Base-by-base conservation (phyloP, 345 rosid genomes). In the Nephelium lappaceum region DNA sequence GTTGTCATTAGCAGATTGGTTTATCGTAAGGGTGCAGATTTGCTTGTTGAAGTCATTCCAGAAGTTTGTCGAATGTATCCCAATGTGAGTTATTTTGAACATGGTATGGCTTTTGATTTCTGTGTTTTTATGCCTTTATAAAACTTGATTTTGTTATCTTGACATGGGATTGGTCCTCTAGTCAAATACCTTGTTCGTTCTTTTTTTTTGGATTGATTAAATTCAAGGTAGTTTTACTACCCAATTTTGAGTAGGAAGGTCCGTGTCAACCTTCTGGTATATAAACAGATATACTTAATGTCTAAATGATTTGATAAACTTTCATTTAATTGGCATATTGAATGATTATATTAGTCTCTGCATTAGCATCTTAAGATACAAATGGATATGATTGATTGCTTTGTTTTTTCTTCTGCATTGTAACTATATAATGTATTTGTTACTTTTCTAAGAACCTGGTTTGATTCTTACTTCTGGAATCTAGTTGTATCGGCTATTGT, bases 11-110 rank as follows among this genome's bases (percentile, higher is more conserved):
- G 99, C 85, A 88, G 98, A 87, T 77, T 96, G 88, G 99, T 96
- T 80, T 96, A 94, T 84, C 89, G 98, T 49, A 94, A 94, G 80
- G 97, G 99, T 73, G 97, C 97, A 8, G 99, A 96, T 89, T 89
- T 96, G 79, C 97, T 96, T 11, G 95, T 96, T 75, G 97, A 94
- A 86, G 98, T 96, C 80, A 94, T 96, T 85, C 99, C 97, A 8
- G 89, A 93, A 86, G 93, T 96, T 14, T 94, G 97, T 81, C 89
- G 79, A 57, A 74, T 87, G 82, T 87, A 79, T 83, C 95, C 97
- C 41, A 84, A 91, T 84, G 99, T 96, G 85, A 88, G 97, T 85
- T 83, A 18, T 76, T 63, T 24, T 8, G 5, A 49, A 25, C 73
- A 53, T 45, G 27, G 31, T 73, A 2, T 53, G 67, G 12, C 67